Evolutionary conservation across 768 basidiomycete species (phyloP).

Genomic region (Termitomyces sp.): DNA sequence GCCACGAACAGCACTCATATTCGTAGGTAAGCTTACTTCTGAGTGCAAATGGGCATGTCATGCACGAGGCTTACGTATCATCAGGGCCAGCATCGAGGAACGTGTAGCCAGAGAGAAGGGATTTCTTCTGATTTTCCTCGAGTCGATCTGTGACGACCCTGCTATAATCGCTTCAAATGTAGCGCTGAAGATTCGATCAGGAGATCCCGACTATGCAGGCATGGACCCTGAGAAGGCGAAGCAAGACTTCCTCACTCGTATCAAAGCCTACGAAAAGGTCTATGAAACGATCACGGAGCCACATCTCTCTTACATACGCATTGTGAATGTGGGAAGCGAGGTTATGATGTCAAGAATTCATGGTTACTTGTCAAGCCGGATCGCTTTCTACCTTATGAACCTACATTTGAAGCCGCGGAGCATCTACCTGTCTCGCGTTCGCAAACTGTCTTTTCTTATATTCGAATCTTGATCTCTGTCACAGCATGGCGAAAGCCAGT

Average conservation of each 20-base stretch:
- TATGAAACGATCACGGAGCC: conserved; percentile 96
- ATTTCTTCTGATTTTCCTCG: conserved; percentile 88
- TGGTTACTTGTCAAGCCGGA: conserved; percentile 94
- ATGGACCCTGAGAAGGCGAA: conserved; percentile 83
- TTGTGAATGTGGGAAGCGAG: conserved; percentile 90
- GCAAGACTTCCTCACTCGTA: conserved; percentile 86
- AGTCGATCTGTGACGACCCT: conserved; percentile 93
- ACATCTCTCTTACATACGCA: conserved; percentile 84
- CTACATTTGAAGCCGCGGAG: conserved; percentile 94
- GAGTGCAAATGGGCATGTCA: background rate
- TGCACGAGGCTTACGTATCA: background rate
- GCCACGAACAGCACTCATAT: conserved; percentile 89
- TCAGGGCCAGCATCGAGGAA: conserved; percentile 77
- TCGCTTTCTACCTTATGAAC: conserved; percentile 99
- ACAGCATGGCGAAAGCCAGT: conserved; percentile 97
- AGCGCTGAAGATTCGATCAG: conserved; percentile 91
- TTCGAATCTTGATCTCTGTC: conserved; percentile 6
- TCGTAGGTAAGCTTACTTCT: conserved; percentile 53
- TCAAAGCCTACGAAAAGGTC: conserved; percentile 89
- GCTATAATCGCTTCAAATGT: conserved; percentile 94
- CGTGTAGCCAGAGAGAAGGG: conserved; percentile 87
- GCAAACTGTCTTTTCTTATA: conserved; percentile 23
- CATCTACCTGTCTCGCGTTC: conserved; percentile 93
- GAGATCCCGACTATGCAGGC: conserved; percentile 97
- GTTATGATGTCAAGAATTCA: conserved; percentile 85